Evolutionary conservation across 345 rosid genomes (phyloP), one percentile per base, ranked within the genome.

Genomic region (Camelina neglecta): DNA sequence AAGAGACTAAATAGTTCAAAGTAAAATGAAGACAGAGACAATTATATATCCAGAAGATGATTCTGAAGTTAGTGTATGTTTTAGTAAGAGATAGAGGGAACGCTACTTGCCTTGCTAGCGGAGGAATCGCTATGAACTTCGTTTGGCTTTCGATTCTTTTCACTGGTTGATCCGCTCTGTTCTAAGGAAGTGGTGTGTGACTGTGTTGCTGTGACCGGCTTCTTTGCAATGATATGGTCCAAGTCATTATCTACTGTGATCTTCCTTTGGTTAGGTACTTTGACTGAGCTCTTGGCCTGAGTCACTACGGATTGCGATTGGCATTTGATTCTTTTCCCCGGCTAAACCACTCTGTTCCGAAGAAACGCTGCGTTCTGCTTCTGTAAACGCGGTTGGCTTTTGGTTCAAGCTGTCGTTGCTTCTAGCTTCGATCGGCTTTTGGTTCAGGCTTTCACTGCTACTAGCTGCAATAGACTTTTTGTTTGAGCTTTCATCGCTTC

Each of bases 281-380:
- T 77, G 62, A 39, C 0, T 60, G 68, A 49, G 73, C 68, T 77
- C 49, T 65, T 77, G 24, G 23, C 7, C 48, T 49, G 56, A 50
- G 67, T 11, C 56, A 39, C 50, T 42, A 11, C 15, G 44, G 47
- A 11, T 5, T 16, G 42, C 41, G 16, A 2, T 41, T 72, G 81
- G 44, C 49, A 21, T 53, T 47, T 76, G 71, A 36, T 47, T 69
- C 26, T 55, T 74, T 67, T 59, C 59, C 0, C 45, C 5, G 1
- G 72, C 8, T 58, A 58, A 77, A 8, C 49, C 44, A 31, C 48
- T 66, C 16, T 72, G 11, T 50, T 65, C 69, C 8, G 50, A 66
- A 59, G 64, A 51, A 59, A 31, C 21, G 15, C 16, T 59, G 10
- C 33, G 24, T 48, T 7, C 72, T 49, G 44, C 42, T 41, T 56